Evolutionary conservation across 805 yeast genomes (phyloP), one percentile per base, ranked within the genome.

Genomic region (Wickerhamiella hasegawae): DNA sequence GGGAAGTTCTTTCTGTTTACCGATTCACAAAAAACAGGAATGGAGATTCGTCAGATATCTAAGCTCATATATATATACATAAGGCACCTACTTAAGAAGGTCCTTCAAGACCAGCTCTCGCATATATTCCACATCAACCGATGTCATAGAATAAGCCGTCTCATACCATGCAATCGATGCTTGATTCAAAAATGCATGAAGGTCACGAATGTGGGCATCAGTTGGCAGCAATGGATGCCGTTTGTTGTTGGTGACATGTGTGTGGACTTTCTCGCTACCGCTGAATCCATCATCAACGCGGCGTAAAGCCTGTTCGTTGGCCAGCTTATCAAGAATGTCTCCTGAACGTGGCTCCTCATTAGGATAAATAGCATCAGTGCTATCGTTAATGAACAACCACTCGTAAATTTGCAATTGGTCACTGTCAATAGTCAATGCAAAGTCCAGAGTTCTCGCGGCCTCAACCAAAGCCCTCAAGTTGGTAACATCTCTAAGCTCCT

Each of bases 1-100:
- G 97, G 95, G 98, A 90, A 55, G 87, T 78, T 9, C 60, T 90
- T 25, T 70, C 81, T 37, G 76, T 87, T 6, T 72, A 76, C 56
- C 65, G 73, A 42, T 81, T 85, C 47, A 49, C 37, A 32, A 28
- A 10, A 17, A 17, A 10, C 12, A 28, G n/a, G 19, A 29, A 8
- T 16, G n/a, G n/a, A n/a, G n/a, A n/a, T n/a, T n/a, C n/a, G n/a
- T n/a, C n/a, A n/a, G n/a, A n/a, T n/a, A n/a, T n/a, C n/a, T n/a
- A n/a, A n/a, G n/a, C n/a, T n/a, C n/a, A n/a, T n/a, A n/a, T n/a
- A n/a, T n/a, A n/a, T n/a, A n/a, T n/a, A n/a, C n/a, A n/a, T n/a
- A n/a, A n/a, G n/a, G n/a, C n/a, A n/a, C n/a, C n/a, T n/a, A 11
- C 4, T 23, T 12, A 15, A 62, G 55, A 10, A 82, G 53, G 52